Evolutionary conservation across 768 basidiomycete species (phyloP).

Genomic region (Tylopilus balloui): DNA sequence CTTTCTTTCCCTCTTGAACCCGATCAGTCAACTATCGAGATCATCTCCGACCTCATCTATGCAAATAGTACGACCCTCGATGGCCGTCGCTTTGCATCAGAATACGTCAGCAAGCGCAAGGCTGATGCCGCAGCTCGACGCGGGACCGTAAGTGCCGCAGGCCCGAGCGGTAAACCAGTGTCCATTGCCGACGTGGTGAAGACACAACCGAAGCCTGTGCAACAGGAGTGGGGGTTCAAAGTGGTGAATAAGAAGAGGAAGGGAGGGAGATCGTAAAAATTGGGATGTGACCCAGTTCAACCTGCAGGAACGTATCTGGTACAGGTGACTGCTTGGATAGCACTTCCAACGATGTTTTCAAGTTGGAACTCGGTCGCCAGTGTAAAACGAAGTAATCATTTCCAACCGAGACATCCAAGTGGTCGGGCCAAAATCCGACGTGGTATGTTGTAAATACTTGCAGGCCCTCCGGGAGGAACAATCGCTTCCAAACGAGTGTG

Average conservation of each 20-base stretch:
- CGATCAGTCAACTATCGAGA: constrained; percentile 75
- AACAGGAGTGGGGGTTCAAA: constrained; percentile 86
- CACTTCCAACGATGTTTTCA: constrained; percentile 5
- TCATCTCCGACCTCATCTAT: constrained; percentile 94
- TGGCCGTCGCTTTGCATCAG: constrained; percentile 89
- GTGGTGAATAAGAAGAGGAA: constrained; percentile 97
- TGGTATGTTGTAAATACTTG: no score
- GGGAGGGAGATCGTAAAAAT: constrained; percentile 51
- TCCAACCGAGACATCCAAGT: background rate
- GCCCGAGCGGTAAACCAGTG: constrained; percentile 44
- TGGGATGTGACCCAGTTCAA: background rate
- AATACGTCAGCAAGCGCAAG: constrained; percentile 85
- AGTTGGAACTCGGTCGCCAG: background rate
- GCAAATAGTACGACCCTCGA: constrained; percentile 92
- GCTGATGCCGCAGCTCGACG: constrained; percentile 61
- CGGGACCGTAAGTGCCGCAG: constrained; percentile 39
- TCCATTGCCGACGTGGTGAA: constrained; percentile 91
- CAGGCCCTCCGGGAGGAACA: no score
- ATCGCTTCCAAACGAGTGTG: background rate
- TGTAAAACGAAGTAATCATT: background rate
- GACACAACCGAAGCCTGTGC: constrained; percentile 71
- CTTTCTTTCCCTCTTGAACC: constrained; percentile 92
- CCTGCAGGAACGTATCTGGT: constrained; percentile 9
- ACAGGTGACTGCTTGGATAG: constrained; percentile 24
- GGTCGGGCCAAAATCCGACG: no score